Evolutionary conservation across 306 rosid genomes (phyloP), one percentile per base, ranked within the genome.

Genomic region (Crataegus laevigata): DNA sequence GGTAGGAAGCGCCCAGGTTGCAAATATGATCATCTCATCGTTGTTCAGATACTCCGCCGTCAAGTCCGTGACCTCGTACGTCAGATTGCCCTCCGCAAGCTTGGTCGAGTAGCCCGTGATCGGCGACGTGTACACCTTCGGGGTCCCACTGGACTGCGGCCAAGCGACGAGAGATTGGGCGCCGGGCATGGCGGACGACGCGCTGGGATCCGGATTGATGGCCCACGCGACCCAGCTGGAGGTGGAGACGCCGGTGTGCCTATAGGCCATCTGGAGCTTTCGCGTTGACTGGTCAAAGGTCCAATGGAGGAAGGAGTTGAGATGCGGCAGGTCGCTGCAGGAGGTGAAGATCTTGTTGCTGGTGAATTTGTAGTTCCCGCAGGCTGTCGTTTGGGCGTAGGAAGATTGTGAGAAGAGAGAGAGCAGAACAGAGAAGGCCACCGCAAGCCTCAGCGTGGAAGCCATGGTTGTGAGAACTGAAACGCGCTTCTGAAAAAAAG

Each of bases 181-280:
- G 38, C 94, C 90, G 18, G 0, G 0, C 98, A 93, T 93, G 54
- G 91, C 79, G 3, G 14, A 0, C 0, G 6, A 0, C 1, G 1
- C 64, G 12, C 11, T 15, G 4, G 1, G 40, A 36, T 1, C 42
- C 4, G 89, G 89, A 50, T 93, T 88, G 21, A 93, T 86, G 5
- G 89, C 98, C 96, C 98, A 93, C 0, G 96, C 40, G 2, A 89
- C 92, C 94, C 98, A 93, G 4, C 9, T 83, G 8, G 87, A 47
- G n/a, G 82, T 9, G 0, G 87, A 21, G 42, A 84, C 61, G 11
- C 82, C 84, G 1, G 29, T 22, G 60, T 82, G 92, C 25, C 94
- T 70, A 85, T 75, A 93, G 5, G 96, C 98, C 9, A 93, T 73
- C 9, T 76, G 73, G 21, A 93, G 88, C 26, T 55, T 75, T 1